Percentiles rank a stretch among this genome's conserved stretches.
phyloP scores from a whole-genome alignment of 1,139 yeast genomes.

The Torulaspora globosa region DNA sequence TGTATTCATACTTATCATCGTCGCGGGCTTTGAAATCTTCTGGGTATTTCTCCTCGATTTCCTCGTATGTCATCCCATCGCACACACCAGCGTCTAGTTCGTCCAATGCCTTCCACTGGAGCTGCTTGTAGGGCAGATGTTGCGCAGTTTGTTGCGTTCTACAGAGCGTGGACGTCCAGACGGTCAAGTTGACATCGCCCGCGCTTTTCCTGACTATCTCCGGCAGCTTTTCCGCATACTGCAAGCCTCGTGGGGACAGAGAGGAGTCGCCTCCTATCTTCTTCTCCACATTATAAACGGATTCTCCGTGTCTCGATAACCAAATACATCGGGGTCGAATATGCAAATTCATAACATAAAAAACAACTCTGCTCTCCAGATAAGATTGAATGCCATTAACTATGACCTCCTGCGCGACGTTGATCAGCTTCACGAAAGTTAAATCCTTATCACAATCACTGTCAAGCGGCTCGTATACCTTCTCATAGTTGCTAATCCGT shows the following conservation, averaged over 20 bases:
- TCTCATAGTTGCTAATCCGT: constrained; percentile 70
- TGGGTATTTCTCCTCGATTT: constrained; percentile 77
- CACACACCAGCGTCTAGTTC: constrained; percentile 98
- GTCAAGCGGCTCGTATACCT: constrained; percentile 70
- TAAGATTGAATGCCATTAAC: constrained; percentile 85
- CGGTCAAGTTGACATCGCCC: constrained; percentile 71
- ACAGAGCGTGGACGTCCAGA: constrained; percentile 92
- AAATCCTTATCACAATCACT: constrained; percentile 53
- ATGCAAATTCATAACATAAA: constrained; percentile 92
- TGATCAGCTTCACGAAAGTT: constrained; percentile 81
- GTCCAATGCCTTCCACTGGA: constrained; percentile 95
- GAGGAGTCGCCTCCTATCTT: constrained; percentile 95
- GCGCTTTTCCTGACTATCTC: constrained; percentile 73
- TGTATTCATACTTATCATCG: constrained; percentile 89
- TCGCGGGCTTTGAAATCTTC: constrained; percentile 95
- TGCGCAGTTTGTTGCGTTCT: constrained; percentile 94
- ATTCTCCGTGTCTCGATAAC: constrained; percentile 94
- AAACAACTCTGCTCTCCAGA: constrained; percentile 87
- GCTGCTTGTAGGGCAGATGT: constrained; percentile 71
- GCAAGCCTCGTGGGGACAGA: constrained; percentile 77
- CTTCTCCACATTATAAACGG: constrained; percentile 85
- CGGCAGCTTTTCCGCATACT: constrained; percentile 81
- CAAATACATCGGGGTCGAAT: constrained; percentile 88
- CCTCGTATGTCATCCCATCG: constrained; percentile 90
- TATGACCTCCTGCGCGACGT: constrained; percentile 82